phyloP scores from a whole-genome alignment of 805 yeast genomes.

The Metschnikowia lochheadii region DNA sequence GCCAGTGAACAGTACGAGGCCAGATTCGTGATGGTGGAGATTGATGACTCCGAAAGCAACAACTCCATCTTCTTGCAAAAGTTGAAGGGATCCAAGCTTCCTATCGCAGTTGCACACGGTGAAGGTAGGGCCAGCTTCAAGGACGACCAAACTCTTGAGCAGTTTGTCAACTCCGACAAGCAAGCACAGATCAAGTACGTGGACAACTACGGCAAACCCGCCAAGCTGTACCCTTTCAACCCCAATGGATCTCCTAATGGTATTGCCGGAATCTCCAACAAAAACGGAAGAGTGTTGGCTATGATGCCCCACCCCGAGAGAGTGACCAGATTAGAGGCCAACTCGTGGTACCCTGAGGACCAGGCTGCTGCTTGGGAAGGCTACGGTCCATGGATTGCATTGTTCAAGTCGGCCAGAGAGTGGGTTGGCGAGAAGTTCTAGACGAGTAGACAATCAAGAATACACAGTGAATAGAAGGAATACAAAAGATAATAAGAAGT shows the following conservation, averaged over 20 bases:
- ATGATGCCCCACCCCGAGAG: conserved; percentile 99
- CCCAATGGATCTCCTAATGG: conserved; percentile 96
- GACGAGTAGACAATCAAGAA: neutral
- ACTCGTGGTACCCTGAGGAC: conserved; percentile 79
- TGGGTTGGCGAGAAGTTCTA: conserved; percentile 65
- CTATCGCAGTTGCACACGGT: conserved; percentile 98
- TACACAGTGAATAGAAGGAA: neutral
- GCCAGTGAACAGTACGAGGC: conserved; percentile 94
- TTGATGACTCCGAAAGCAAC: conserved; percentile 47
- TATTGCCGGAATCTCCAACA: conserved; percentile 85
- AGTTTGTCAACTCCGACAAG: conserved; percentile 45
- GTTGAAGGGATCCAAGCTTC: conserved; percentile 90
- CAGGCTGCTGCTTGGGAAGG: conserved; percentile 66
- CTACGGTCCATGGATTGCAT: conserved; percentile 92
- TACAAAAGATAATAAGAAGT: neutral
- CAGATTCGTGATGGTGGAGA: conserved; percentile 84
- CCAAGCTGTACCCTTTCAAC: conserved; percentile 85
- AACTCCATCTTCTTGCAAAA: conserved; percentile 73
- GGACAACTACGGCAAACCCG: conserved; percentile 83
- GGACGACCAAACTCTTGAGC: conserved; percentile 35
- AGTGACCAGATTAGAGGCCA: conserved; percentile 79
- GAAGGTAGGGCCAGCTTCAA: conserved; percentile 88
- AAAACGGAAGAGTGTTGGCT: conserved; percentile 92
- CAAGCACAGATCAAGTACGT: conserved; percentile 73
- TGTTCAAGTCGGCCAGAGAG: conserved; percentile 87